phyloP scores from a whole-genome alignment of 768 basidiomycete genomes.

The Suillus luteus region DNA sequence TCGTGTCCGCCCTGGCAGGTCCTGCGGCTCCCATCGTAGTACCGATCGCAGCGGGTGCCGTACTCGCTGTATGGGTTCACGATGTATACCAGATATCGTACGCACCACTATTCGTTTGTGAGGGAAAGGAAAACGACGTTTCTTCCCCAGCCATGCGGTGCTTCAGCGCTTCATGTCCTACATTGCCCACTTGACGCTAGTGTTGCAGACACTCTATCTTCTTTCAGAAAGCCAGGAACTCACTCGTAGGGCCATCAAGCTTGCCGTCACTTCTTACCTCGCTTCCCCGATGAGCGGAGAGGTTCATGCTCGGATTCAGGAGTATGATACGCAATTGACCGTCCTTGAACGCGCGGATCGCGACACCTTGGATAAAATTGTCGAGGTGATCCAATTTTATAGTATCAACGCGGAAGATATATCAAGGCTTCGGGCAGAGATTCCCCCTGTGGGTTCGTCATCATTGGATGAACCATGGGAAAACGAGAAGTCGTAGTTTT shows the following conservation, averaged over 20 bases:
- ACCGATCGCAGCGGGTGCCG: not conserved
- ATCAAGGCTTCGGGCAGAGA: not conserved
- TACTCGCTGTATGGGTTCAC: not conserved
- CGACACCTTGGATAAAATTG: not conserved
- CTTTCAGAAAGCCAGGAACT: not conserved
- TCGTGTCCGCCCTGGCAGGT: not conserved
- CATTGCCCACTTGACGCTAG: conserved; percentile 28
- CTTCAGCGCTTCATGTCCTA: conserved; percentile 25
- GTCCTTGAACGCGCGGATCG: not conserved
- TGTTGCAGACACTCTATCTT: conserved; percentile 25
- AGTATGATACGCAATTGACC: not conserved
- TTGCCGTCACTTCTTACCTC: not conserved
- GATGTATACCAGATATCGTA: not conserved
- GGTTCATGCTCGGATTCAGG: not conserved
- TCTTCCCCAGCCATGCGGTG: conserved; percentile 6
- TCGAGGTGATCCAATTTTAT: not conserved
- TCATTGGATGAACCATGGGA: not conserved
- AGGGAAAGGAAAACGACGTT: not conserved
- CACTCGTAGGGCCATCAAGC: not conserved
- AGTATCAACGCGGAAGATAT: not conserved
- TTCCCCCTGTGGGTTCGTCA: not conserved
- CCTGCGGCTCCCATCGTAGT: conserved; percentile 3
- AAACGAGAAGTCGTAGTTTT: not conserved
- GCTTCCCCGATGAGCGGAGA: not conserved
- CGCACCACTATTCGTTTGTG: not conserved